Base-by-base conservation (phyloP, 2,329 filamentous ascomycete genomes). In the Talaromyces marneffei region DNA sequence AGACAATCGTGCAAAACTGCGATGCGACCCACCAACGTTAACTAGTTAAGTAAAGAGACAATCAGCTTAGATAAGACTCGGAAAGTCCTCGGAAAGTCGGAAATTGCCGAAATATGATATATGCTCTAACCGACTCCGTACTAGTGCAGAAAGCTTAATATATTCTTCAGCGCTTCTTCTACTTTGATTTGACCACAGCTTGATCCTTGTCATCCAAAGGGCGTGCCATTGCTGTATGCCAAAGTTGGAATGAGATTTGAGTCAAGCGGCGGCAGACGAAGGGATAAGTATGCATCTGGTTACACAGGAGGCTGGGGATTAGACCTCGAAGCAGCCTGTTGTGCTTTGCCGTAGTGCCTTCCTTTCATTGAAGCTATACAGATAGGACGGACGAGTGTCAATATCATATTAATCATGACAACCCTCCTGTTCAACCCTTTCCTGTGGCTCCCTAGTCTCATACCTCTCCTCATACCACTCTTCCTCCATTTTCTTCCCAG, bases 401-500 rank as follows among this genome's bases (percentile, higher is more conserved):
- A 31, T 12, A 18, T 20, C 3, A 20, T 14, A 18, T 20, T 33
- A 62, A 42, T 62, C 60, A 42, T 62, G 60, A 23, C 12, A 25
- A 9, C 60, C 60, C 40, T 50, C 44, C 33, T 62, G 60, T 40
- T 62, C 56, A 16, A 53, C 59, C 2, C 81, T 83, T 46, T 59
- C 59, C 35, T 61, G 55, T 27, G 53, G 39, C 10, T 62, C 57
- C 23, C 50, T 58, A 4, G 62, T 48, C 18, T 69, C 66, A 62
- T 67, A 70, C 2, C 57, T 62, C 39, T 68, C 67, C 58, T 69
- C 65, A 59, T 73, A 72, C 27, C 71, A 65, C 54, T 72, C 71
- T 18, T 83, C 80, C 27, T 82, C 79, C 68, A 87, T 69, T 67
- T 86, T 84, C 65, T 79, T 78, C 16, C 71, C 73, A 10, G 86